A percentile compares a stretch with the other conserved stretches of the same genome.
phyloP scores from a whole-genome alignment of 768 basidiomycete genomes.

The Mycena amicta region DNA sequence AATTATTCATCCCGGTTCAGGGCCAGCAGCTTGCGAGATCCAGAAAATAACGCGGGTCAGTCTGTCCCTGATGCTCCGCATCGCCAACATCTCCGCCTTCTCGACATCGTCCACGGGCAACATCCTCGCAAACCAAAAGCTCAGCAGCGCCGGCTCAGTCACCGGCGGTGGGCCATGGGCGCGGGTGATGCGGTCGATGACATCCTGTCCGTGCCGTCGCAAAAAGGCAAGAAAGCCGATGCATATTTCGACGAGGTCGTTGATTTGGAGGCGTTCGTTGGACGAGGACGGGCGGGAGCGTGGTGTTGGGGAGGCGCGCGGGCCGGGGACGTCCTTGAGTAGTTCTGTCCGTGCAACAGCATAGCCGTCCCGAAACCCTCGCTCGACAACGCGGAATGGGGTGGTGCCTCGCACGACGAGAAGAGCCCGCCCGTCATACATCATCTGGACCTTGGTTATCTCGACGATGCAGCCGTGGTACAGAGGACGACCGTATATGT shows the following conservation, averaged over 20 bases:
- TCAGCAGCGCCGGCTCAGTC: background rate
- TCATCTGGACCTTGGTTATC: background rate
- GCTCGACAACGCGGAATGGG: background rate
- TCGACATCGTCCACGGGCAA: background rate
- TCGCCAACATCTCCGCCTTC: background rate
- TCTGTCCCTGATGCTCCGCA: background rate
- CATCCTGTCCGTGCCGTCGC: background rate
- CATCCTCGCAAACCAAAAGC: constrained; percentile 1
- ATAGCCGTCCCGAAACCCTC: background rate
- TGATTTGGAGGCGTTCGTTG: background rate
- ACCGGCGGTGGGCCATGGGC: background rate
- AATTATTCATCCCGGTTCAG: background rate
- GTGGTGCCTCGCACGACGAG: background rate
- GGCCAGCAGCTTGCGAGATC: background rate
- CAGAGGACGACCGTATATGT: too few relatives aligned
- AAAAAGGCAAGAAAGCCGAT: background rate
- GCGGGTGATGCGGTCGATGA: background rate
- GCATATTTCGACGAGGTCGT: background rate
- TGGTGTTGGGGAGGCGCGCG: background rate
- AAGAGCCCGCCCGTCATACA: background rate
- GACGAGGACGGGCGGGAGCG: background rate
- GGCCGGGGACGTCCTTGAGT: background rate
- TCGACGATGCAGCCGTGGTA: background rate
- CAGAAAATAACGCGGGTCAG: background rate
- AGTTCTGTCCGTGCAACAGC: background rate